A percentile compares a stretch with the other conserved stretches of the same genome.
These are phyloP conservation scores for Leccinum subtestaceum DNA, from an alignment of 768 basidiomycete species.

Conservation along the genomic window DNA sequence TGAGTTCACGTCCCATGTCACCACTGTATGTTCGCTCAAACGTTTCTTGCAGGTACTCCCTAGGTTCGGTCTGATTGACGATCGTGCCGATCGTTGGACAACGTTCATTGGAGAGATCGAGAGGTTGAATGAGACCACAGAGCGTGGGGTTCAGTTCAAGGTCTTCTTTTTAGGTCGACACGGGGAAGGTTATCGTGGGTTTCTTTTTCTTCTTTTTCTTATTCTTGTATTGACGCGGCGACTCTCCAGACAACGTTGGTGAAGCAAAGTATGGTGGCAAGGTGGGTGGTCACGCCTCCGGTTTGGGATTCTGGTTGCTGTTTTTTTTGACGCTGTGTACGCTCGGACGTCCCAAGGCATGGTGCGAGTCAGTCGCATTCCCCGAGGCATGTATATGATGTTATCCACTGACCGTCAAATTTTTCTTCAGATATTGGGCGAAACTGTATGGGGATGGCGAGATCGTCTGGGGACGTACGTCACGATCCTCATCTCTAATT, in stretches of 20 bases:
- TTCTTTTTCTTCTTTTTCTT: not conserved
- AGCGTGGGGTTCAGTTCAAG: conserved; percentile 37
- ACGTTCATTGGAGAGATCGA: conserved; percentile 40
- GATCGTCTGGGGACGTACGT: conserved; percentile 72
- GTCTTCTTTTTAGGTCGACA: conserved; percentile 66
- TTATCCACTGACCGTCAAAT: not conserved
- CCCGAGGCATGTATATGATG: not conserved
- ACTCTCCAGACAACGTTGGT: conserved; percentile 59
- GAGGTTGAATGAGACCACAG: conserved; percentile 31
- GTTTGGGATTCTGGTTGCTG: not conserved
- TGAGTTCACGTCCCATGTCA: conserved; percentile 3
- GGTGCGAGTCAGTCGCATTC: conserved; percentile 52
- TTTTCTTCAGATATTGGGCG: conserved; percentile 52
- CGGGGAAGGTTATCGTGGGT: conserved; percentile 52
- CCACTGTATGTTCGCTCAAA: not conserved
- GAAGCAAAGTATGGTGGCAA: conserved; percentile 61
- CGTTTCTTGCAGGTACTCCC: conserved; percentile 16
- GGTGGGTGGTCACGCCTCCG: conserved; percentile 22
- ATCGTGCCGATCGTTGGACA: conserved; percentile 47
- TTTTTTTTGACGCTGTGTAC: not conserved
- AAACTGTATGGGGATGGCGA: conserved; percentile 63
- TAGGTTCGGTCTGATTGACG: conserved; percentile 37
- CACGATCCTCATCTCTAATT: not conserved
- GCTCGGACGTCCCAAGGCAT: conserved; percentile 34
- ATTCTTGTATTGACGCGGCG: not conserved